Evolutionary conservation across 345 rosid genomes (phyloP), one percentile per base, ranked within the genome.

Genomic region (Hypericum perforatum): DNA sequence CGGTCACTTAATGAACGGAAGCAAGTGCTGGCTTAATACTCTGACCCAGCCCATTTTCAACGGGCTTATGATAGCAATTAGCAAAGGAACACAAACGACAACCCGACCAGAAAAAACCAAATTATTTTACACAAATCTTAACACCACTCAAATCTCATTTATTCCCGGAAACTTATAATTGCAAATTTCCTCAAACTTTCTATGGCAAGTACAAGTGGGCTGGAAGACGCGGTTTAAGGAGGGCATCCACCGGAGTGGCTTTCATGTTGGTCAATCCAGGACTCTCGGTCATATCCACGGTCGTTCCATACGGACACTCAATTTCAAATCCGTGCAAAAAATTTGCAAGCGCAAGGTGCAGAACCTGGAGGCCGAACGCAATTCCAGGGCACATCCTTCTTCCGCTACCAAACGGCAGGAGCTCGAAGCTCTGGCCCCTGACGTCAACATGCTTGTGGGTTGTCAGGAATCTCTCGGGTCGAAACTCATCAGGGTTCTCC

Each of bases 351-450:
- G 56, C 39, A 3, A 63, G 45, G 0, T 43, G 50, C 56, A 63
- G 3, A 22, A 50, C 41, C 7, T 43, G 57, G 43, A 49, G 57
- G 0, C 56, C 52, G 39, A 56, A 63, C 0, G 51, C 15, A 0
- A 49, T 7, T 15, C 61, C 67, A 37, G 57, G 57, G 46, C 67
- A 63, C 67, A 56, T 50, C 39, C 62, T 49, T 50, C 67, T 63
- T 0, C 62, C 61, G 13, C 41, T 13, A 0, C 67, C 56, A 13
- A 56, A 63, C 0, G 62, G 62, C 0, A 63, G 6, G 15, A 5
- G 32, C 39, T 57, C 57, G 44, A 63, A 63, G 10, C 12, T 43
- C 2, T 51, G 45, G 0, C 62, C 62, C 8, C 45, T 57, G 3
- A 51, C 39, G 13, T 57, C 68, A 10, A 56, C 16, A 43, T 57